Conservation (phyloP, 176 grass and related monocot genomes). For the Oryza nivara region DNA sequence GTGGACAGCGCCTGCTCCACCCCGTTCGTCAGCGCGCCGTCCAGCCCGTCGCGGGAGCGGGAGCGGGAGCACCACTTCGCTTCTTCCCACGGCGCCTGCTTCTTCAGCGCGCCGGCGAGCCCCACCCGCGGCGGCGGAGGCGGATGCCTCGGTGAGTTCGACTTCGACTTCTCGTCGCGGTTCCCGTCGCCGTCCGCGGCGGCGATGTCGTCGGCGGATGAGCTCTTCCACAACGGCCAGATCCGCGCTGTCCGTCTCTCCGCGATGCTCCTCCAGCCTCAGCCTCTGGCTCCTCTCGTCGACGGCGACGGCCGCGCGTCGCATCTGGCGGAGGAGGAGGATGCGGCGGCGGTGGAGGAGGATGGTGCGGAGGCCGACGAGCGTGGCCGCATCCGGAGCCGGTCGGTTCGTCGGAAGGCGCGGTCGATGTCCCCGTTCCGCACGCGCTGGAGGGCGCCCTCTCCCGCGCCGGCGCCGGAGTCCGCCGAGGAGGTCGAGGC, state of each 20-base stretch:
- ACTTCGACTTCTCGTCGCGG: conserved; percentile 67
- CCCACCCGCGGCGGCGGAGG: conserved; percentile 49
- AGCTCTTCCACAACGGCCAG: conserved; percentile 94
- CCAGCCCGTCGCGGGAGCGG: conserved; percentile 58
- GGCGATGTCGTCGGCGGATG: conserved; percentile 88
- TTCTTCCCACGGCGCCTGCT: conserved; percentile 36
- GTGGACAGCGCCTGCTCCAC: conserved; percentile 67
- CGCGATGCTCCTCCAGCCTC: conserved; percentile 49
- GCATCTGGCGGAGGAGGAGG: not conserved
- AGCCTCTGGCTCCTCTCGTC: conserved; percentile 14
- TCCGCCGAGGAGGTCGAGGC: not conserved
- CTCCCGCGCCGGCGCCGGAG: not conserved
- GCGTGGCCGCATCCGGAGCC: conserved; percentile 51
- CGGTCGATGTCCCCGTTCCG: conserved; percentile 82
- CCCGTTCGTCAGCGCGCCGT: conserved; percentile 66
- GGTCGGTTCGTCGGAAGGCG: conserved; percentile 58
- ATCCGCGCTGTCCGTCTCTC: conserved; percentile 67
- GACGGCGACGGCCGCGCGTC: not conserved
- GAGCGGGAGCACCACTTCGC: not conserved
- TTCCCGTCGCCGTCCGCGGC: conserved; percentile 47
- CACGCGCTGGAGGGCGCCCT: conserved; percentile 38
- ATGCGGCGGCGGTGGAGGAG: not conserved
- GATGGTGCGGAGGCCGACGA: not conserved
- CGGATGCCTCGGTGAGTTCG: conserved; percentile 43
- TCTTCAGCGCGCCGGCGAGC: conserved; percentile 95